phyloP scores from a whole-genome alignment of 75 land plant species.

The Isoetes taiwanensis region DNA sequence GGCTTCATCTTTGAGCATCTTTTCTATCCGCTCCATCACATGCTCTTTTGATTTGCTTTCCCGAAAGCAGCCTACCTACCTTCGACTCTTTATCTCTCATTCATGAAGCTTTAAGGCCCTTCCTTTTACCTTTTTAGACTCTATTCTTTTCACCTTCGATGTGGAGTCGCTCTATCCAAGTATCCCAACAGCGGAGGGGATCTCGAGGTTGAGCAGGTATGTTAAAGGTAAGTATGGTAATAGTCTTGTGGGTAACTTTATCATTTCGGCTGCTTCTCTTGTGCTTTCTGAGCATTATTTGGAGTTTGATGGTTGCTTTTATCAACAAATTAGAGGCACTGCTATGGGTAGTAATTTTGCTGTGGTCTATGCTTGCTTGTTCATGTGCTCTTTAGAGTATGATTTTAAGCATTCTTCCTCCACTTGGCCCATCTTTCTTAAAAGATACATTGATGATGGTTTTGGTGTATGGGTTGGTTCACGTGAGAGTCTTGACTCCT shows the following conservation, averaged over 20 bases:
- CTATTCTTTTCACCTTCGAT: slow-evolving; percentile 8
- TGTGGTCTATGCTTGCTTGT: slow-evolving; percentile 8
- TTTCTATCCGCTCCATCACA: background rate
- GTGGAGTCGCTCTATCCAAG: slow-evolving; percentile 1
- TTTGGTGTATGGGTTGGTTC: slow-evolving; percentile 6
- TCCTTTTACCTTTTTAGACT: background rate
- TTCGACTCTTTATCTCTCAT: slow-evolving; percentile 6
- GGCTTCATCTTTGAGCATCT: background rate
- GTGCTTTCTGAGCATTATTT: background rate
- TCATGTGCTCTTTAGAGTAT: background rate
- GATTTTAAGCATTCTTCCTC: background rate
- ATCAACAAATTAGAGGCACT: slow-evolving; percentile 5
- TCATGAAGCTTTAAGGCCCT: no score
- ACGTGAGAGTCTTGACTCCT: background rate
- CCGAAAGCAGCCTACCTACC: background rate
- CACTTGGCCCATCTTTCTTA: background rate
- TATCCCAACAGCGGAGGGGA: background rate
- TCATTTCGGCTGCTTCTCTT: background rate
- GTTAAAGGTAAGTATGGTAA: no score
- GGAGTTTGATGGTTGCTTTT: background rate
- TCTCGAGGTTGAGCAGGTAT: no score
- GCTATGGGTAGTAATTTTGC: slow-evolving; percentile 12
- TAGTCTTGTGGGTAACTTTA: no score
- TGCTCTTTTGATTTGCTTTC: no score
- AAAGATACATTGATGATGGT: slow-evolving; percentile 10